Evolutionary conservation across 169 alveolate species (phyloP), one percentile per base, ranked within the genome.

Genomic region (Eimeria necatrix): DNA sequence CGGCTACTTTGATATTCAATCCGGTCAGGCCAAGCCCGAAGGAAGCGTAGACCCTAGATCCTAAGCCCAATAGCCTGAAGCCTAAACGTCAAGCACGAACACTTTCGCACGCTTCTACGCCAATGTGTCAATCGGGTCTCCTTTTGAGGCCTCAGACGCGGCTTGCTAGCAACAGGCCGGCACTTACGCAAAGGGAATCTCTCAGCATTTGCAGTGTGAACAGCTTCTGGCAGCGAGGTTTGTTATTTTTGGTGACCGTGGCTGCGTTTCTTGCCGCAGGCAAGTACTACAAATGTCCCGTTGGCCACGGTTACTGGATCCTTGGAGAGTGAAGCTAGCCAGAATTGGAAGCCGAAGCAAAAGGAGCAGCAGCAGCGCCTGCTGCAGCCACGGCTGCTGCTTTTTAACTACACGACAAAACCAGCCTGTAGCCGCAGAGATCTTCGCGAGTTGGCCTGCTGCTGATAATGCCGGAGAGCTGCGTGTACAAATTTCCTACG

Each of bases 221-320:
- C 41, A 32, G 41, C 41, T n/a, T n/a, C n/a, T 32, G 41, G 41
- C 41, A 32, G 41, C 41, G 2, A 32, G 41, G 41, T 32, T 32
- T 32, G 41, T 32, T 32, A 32, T 32, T 32, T 32, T 32, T 32
- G 41, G 41, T 32, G 41, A 32, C 41, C 41, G 41, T 32, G 41
- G 41, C 41, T 20, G 8, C 51, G 46, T 22, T 46, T 76, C 20
- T 80, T 48, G 18, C 51, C 70, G 24, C 89, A 80, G 89, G 89
- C 68, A 80, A 80, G 49, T 80, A 80, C 89, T 80, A 49, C 89
- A 80, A 80, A 51, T 51, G 68, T 8, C 89, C 89, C 18, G 89
- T 80, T 80, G 89, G 89, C 49, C 89, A 80, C 49, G 89, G 89
- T 16, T 80, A 80, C 49, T 80, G 89, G 89, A 80, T 80, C 12